A percentile compares a stretch with the other conserved stretches of the same genome.
These are phyloP conservation scores for Pestalotiopsis sp. DNA, from an alignment of 2,329 filamentous ascomycete genomes.

Conservation along the genomic window DNA sequence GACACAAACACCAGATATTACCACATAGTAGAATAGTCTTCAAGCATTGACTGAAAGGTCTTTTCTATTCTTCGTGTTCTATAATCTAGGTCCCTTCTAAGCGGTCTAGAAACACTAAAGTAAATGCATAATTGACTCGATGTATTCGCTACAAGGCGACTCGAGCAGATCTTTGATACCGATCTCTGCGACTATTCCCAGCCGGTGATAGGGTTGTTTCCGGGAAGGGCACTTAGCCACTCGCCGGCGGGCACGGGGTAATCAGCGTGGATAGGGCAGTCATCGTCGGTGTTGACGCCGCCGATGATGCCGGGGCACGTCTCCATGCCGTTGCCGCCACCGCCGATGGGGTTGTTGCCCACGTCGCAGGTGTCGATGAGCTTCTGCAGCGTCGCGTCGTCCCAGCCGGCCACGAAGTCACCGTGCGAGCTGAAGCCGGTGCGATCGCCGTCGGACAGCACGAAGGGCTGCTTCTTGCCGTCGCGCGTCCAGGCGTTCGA, in stretches of 20 bases:
- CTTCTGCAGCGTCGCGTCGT: conserved; percentile 63
- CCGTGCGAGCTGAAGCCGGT: conserved; percentile 73
- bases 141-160: too few relatives aligned
- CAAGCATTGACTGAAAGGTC: too few relatives aligned
- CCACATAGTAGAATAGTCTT: conserved; percentile 28
- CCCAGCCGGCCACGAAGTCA: conserved; percentile 77
- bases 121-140: too few relatives aligned
- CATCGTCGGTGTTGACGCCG: conserved; percentile 49
- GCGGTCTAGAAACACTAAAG: too few relatives aligned
- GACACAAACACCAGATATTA: conserved; percentile 46
- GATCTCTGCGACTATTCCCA: conserved; percentile 38
- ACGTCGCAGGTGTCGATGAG: conserved; percentile 70
- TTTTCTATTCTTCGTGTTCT: too few relatives aligned
- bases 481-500: conserved; percentile 54
- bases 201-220: conserved; percentile 56
- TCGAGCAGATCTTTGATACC: too few relatives aligned
- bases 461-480: conserved; percentile 63
- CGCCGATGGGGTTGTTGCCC: conserved; percentile 30
- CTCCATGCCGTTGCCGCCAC: conserved; percentile 57
- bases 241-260: conserved; percentile 47
- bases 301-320: conserved; percentile 61
- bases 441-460: conserved; percentile 69
- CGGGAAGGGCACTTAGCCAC: conserved; percentile 52
- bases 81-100: too few relatives aligned
- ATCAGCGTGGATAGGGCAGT: conserved; percentile 54